Evolutionary conservation across 73 alveolate species (phyloP).

Genomic region (Effrenium voratum): DNA sequence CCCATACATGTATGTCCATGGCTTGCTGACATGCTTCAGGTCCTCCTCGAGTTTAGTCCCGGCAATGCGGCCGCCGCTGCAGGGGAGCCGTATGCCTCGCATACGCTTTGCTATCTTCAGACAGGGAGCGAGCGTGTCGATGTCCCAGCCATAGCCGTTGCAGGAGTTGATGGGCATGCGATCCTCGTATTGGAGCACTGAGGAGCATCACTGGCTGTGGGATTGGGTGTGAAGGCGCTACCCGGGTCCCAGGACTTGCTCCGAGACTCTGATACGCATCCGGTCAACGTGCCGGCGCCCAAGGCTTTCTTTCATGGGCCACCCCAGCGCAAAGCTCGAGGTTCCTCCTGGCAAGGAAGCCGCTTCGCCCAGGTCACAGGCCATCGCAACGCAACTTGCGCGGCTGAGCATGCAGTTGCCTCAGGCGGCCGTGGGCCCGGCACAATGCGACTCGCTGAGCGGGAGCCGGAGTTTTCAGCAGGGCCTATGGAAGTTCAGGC

Average conservation of each 20-base stretch:
- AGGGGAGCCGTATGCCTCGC: neutral
- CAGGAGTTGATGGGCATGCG: conserved; percentile 43
- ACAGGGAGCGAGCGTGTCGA: neutral
- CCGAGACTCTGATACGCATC: conserved; percentile 44
- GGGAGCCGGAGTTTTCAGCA: too few relatives aligned
- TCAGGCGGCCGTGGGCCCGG: conserved; percentile 32
- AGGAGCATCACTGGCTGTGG: neutral
- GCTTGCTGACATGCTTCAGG: neutral
- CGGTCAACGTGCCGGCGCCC: conserved; percentile 12
- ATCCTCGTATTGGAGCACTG: conserved; percentile 59
- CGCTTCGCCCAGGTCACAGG: conserved; percentile 40
- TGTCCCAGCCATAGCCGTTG: neutral
- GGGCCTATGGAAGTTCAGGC: too few relatives aligned
- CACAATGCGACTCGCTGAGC: too few relatives aligned
- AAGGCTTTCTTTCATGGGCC: neutral
- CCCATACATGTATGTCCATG: neutral
- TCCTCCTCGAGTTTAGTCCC: conserved; percentile 46
- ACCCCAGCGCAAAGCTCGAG: neutral
- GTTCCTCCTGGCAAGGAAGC: conserved; percentile 52
- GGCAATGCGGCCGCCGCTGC: conserved; percentile 35
- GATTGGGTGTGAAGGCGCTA: neutral
- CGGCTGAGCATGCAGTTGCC: neutral
- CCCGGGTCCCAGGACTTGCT: neutral
- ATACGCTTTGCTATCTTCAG: neutral
- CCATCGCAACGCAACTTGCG: neutral